A percentile compares a stretch with the other conserved stretches of the same genome.
Conservation (phyloP, 768 basidiomycete species). For the Termitomyces sp. region DNA sequence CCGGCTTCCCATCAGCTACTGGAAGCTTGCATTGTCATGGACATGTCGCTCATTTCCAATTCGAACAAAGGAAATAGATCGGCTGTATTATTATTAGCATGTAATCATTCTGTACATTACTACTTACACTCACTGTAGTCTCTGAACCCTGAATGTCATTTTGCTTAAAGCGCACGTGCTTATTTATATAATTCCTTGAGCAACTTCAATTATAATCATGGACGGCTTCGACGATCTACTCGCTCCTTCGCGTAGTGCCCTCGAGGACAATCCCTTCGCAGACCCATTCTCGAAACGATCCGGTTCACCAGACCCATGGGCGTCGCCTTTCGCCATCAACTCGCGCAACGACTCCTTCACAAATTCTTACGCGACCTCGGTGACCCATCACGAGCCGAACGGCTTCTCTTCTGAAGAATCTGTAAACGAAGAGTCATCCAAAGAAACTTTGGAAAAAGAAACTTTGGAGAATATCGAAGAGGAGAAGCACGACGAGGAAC, state of each 20-base stretch:
- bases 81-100: constrained; percentile 5
- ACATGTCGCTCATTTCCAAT: constrained; percentile 4
- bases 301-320: constrained; percentile 73
- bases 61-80: constrained; percentile 3
- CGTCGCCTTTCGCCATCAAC: constrained; percentile 44
- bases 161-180: not conserved
- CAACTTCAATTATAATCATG: constrained; percentile 32
- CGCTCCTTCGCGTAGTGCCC: constrained; percentile 46
- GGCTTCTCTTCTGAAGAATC: constrained; percentile 18
- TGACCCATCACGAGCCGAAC: constrained; percentile 18
- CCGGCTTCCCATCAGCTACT: not conserved
- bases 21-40: not conserved
- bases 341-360: constrained; percentile 19
- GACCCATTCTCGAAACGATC: constrained; percentile 68
- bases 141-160: not conserved
- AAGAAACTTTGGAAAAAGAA: constrained; percentile 21
- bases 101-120: constrained; percentile 4
- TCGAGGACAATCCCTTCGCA: constrained; percentile 76
- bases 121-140: not conserved
- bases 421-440: constrained; percentile 27
- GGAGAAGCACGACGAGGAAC: constrained; percentile 25
- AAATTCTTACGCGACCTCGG: constrained; percentile 21
- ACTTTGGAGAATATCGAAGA: constrained; percentile 18
- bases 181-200: not conserved
- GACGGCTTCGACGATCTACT: constrained; percentile 78